phyloP scores from a whole-genome alignment of 177 flowering plant genomes.

The Vitis hybrid region DNA sequence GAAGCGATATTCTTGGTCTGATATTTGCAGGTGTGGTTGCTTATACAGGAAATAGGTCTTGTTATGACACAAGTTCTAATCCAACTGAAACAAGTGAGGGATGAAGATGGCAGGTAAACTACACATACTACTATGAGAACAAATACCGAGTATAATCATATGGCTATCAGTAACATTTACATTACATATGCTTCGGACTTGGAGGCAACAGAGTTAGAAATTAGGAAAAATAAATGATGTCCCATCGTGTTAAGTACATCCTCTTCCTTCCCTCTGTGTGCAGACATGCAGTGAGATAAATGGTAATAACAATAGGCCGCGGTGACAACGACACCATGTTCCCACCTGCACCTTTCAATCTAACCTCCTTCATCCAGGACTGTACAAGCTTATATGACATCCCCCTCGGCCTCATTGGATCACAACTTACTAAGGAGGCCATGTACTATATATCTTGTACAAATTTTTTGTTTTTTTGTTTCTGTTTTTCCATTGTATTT shows the following conservation, averaged over 20 bases:
- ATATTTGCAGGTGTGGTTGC: slow-evolving; percentile 33
- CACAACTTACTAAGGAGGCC: slow-evolving; percentile 8
- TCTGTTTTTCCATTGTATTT: slow-evolving; percentile 10
- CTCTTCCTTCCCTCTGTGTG: too few species aligned
- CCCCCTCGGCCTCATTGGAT: slow-evolving; percentile 42
- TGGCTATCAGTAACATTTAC: too few species aligned
- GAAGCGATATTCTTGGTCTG: slow-evolving; percentile 24
- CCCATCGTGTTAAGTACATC: too few species aligned
- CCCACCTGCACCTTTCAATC: slow-evolving; percentile 17
- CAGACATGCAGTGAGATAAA: too few species aligned
- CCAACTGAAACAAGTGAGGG: slow-evolving; percentile 26
- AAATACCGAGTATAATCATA: too few species aligned
- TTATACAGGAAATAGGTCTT: slow-evolving; percentile 12
- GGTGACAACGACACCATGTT: slow-evolving; percentile 30
- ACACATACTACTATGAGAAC: too few species aligned
- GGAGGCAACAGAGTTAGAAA: too few species aligned
- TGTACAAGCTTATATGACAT: slow-evolving; percentile 23
- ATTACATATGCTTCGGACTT: too few species aligned
- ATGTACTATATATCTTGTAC: too few species aligned
- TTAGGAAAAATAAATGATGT: too few species aligned
- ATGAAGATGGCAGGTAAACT: slow-evolving; percentile 48
- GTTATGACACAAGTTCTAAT: slow-evolving; percentile 8
- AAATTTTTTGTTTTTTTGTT: too few species aligned
- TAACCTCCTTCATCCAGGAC: slow-evolving; percentile 1
- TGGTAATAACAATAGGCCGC: too few species aligned